A percentile compares a stretch with the other conserved stretches of the same genome.
Conservation (phyloP, 1,139 yeast species). For the Candida sp. region DNA sequence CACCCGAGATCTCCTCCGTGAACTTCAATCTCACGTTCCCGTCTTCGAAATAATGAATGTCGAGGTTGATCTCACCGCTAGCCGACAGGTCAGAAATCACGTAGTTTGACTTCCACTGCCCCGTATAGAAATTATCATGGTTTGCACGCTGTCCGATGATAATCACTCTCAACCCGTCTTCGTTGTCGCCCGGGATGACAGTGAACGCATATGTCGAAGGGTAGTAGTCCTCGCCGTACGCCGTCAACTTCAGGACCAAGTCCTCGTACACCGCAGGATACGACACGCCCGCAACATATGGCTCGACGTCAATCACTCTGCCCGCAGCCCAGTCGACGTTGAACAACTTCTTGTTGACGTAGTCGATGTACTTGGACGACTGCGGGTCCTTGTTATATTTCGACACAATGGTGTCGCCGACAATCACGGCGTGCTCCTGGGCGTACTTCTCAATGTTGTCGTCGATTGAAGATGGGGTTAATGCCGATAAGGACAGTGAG, state of each 20-base stretch:
- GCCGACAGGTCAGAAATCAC: slow-evolving; percentile 26
- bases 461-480: slow-evolving; percentile 24
- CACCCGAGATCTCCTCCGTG: slow-evolving; percentile 37
- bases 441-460: slow-evolving; percentile 34
- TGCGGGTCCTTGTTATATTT: slow-evolving; percentile 33
- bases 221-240: slow-evolving; percentile 52
- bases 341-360: slow-evolving; percentile 51
- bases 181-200: slow-evolving; percentile 41
- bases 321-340: slow-evolving; percentile 59
- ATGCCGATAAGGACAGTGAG: slow-evolving; percentile 23
- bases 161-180: slow-evolving; percentile 37
- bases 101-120: slow-evolving; percentile 84
- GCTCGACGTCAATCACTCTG: slow-evolving; percentile 56
- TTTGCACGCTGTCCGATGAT: slow-evolving; percentile 78
- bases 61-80: slow-evolving; percentile 53
- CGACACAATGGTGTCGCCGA: slow-evolving; percentile 28
- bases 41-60: slow-evolving; percentile 93
- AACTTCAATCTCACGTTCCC: slow-evolving; percentile 88
- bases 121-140: slow-evolving; percentile 85
- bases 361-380: slow-evolving; percentile 45
- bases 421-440: slow-evolving; percentile 31
- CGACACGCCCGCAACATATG: slow-evolving; percentile 24
- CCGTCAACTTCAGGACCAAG: slow-evolving; percentile 32
- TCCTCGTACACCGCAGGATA: slow-evolving; percentile 36
- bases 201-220: slow-evolving; percentile 56